Evolutionary conservation across 2,329 filamentous ascomycete species (phyloP), one percentile per base, ranked within the genome.

Genomic region (Lomentospora prolificans): DNA sequence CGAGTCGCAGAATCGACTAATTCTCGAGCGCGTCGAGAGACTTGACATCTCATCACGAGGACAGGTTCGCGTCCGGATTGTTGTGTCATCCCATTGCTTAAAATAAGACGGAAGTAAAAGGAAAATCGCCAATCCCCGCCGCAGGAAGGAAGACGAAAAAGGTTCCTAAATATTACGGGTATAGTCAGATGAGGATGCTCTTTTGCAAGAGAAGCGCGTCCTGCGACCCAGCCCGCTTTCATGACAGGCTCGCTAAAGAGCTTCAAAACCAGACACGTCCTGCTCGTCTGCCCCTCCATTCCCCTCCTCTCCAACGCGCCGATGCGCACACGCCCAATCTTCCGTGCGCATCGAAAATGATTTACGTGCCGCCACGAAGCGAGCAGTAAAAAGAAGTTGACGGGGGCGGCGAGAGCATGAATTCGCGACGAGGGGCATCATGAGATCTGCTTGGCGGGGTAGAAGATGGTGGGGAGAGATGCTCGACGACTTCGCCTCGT

Each of bases 161-260:
- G 24, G 44, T 25, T 48, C 44, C 44, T 48, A n/a, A 27, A 48
- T 9, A 25, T 12, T 33, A 12, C 30, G n/a, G n/a, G n/a, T 41
- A 41, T 22, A 25, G 44, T 48, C 44, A 27, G 44, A 48, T 27
- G 44, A 22, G 19, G 22, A 48, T 48, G 10, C 44, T 48, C 44
- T 48, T n/a, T 33, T 48, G 10, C 44, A 27, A 48, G 44, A 9
- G 44, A 48, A 48, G 19, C 22, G 44, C 17, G 44, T 48, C 44
- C 44, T 48, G 44, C 44, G 44, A 48, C 44, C 22, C 24, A 4
- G 22, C 22, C 22, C 44, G 12, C 12, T 9, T 22, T 25, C 44
- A 4, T 48, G 44, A 48, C 19, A 48, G 44, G 44, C 44, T 48
- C 44, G 44, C 44, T 48, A 48, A 48, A 48, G 44, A 48, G 44